Base-by-base conservation (phyloP, 495 filamentous ascomycete genomes). In the Bryoglossum gracile region DNA sequence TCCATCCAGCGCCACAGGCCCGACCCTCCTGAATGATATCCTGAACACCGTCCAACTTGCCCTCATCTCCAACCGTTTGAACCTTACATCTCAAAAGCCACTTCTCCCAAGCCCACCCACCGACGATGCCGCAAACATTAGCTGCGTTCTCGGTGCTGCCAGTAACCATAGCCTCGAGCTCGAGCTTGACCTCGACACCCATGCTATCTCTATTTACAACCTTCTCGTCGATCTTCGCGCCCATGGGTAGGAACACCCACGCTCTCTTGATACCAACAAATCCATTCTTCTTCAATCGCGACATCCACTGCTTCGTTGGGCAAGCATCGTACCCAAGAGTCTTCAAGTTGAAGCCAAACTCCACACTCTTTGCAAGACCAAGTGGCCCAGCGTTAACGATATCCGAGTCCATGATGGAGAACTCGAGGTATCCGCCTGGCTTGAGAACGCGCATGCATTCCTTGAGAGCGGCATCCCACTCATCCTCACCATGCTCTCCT, bases 91-190 rank as follows among this genome's bases (percentile, higher is more conserved):
- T 53, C 52, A 96, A 61, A 65, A 96, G 76, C 92, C 92, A 97
- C 65, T 86, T 84, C 75, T 97, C 92, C 91, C 91, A 98, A 56
- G 82, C 77, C 88, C 91, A 94, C 21, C 82, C 80, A 10, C 89
- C 92, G 3, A 94, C 78, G 14, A 96, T 59, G 4, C 89, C 89
- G 0, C 87, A 82, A 40, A 95, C 70, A 48, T 73, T 80, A 1
- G 88, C 87, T 17, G 78, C 78, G 55, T 84, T 80, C 18, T 80
- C 78, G 0, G 86, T 85, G 41, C 79, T 86, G 2, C 89, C 90
- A 17, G 66, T 66, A 4, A 86, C 73, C 32, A 82, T 81, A 4
- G 77, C 81, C 52, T 82, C 80, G 38, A 85, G 74, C 38, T 77
- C 77, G 50, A 75, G 69, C 43, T 76, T 76, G 23, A 75, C 69